These are phyloP conservation scores for Pyrenophora seminiperda DNA, from an alignment of 2,329 filamentous ascomycete genomes.

Conservation along the genomic window DNA sequence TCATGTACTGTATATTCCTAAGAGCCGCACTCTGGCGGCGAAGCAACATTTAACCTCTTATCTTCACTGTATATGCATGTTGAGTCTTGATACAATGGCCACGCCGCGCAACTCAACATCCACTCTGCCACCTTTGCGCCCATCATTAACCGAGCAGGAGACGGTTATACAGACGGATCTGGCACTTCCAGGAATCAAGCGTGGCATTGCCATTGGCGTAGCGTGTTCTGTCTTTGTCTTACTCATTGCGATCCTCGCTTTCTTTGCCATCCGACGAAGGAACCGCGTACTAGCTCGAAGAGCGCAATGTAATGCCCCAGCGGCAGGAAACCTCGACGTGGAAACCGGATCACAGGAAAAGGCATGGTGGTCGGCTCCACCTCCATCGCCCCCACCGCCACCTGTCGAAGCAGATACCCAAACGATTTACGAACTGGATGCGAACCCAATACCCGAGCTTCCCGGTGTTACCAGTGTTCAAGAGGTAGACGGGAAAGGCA, in stretches of 20 bases:
- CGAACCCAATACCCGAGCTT: constrained; percentile 26
- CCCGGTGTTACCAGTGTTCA: constrained; percentile 22
- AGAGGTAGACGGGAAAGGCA: constrained; percentile 19
- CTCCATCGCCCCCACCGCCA: constrained; percentile 1
- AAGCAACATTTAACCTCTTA: not conserved
- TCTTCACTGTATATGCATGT: not conserved
- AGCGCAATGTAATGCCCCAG: not conserved
- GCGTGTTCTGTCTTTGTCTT: constrained; percentile 31
- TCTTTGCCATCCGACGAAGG: constrained; percentile 29
- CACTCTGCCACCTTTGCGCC: not conserved
- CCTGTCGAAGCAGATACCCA: constrained; percentile 31
- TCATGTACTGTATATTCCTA: constrained; percentile 4
- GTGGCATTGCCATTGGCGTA: constrained; percentile 37
- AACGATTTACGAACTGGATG: constrained; percentile 31
- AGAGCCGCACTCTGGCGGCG: constrained; percentile 7
- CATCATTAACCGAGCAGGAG: constrained; percentile 1
- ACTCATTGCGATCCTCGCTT: constrained; percentile 29
- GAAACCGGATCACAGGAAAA: constrained; percentile 24
- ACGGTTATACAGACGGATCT: constrained; percentile 8
- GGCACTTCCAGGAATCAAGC: constrained; percentile 37
- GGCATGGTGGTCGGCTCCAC: constrained; percentile 5
- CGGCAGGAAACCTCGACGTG: constrained; percentile 11
- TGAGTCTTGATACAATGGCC: constrained; percentile 7
- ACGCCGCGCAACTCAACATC: constrained; percentile 4
- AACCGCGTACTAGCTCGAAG: constrained; percentile 13